phyloP scores from a whole-genome alignment of 768 basidiomycete genomes.

The Gloeophyllum trabeum region DNA sequence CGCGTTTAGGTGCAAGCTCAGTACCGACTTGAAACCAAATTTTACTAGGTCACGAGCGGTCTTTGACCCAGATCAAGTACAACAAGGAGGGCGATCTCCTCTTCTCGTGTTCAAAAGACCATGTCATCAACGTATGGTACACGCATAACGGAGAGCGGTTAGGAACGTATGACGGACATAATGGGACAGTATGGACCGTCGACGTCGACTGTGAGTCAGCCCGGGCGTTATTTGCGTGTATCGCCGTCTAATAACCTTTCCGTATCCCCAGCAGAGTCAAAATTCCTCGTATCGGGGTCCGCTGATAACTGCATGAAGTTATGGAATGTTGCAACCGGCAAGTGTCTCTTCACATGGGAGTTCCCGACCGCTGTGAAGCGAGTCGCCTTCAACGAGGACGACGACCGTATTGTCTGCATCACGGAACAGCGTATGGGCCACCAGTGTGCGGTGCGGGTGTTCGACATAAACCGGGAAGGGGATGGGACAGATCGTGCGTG shows the following conservation, averaged over 20 bases:
- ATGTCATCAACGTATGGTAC: conserved; percentile 93
- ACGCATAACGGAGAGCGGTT: conserved; percentile 95
- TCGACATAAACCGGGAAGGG: conserved; percentile 72
- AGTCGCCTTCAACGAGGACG: conserved; percentile 84
- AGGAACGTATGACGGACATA: conserved; percentile 94
- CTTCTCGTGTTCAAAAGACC: conserved; percentile 94
- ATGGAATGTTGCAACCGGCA: conserved; percentile 84
- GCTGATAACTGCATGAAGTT: conserved; percentile 91
- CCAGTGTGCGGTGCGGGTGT: conserved; percentile 86
- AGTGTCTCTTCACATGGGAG: conserved; percentile 93
- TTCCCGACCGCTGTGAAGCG: conserved; percentile 97
- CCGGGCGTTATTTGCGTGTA: not conserved
- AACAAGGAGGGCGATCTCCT: conserved; percentile 93
- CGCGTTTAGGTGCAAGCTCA: conserved; percentile 24
- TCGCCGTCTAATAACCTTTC: not conserved
- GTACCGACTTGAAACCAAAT: not conserved
- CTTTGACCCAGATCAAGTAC: conserved; percentile 95
- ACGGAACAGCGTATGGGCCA: conserved; percentile 96
- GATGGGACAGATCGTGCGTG: conserved; percentile 75
- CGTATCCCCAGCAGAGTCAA: conserved; percentile 55
- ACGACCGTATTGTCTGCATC: conserved; percentile 77
- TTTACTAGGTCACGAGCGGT: conserved; percentile 83
- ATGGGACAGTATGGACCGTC: conserved; percentile 94
- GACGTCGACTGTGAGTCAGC: conserved; percentile 79
- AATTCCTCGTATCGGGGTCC: conserved; percentile 80